A percentile compares a stretch with the other conserved stretches of the same genome.
Evolutionary conservation across 805 yeast genomes (phyloP).

Genomic region (Sporopachydermia lactativora): DNA sequence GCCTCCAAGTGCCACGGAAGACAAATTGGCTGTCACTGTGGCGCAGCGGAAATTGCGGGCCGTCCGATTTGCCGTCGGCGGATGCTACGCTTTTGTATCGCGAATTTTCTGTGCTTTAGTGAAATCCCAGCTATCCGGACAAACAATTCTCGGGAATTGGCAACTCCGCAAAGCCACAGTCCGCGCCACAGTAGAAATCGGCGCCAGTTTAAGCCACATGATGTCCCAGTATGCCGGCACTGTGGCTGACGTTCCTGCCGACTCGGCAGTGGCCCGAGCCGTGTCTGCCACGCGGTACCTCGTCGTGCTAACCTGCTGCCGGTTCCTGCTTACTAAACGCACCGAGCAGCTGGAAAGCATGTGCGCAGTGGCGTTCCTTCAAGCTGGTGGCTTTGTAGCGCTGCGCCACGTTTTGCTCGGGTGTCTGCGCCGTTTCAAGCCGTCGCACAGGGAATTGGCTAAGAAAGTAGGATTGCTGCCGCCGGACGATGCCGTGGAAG

Average conservation of each 20-base stretch:
- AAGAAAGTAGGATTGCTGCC: neutral
- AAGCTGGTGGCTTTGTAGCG: neutral
- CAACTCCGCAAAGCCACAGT: neutral
- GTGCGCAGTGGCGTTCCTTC: neutral
- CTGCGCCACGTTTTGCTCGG: neutral
- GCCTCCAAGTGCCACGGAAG: neutral
- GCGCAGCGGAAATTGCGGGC: neutral
- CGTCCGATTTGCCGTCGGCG: neutral
- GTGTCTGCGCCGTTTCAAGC: neutral
- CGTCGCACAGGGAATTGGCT: neutral
- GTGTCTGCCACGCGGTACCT: neutral
- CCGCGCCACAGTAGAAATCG: conserved; percentile 1
- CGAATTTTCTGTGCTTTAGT: neutral
- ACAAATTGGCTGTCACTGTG: neutral
- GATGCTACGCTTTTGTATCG: neutral
- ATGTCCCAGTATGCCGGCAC: conserved; percentile 7
- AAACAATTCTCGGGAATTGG: neutral
- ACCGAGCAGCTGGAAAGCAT: neutral
- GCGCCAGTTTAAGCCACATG: neutral
- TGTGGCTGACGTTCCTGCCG: conserved; percentile 8
- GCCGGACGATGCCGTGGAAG: neutral
- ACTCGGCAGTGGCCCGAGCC: neutral
- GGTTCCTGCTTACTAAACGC: neutral
- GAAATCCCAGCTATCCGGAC: neutral
- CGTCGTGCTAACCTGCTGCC: neutral